Evolutionary conservation across 2,329 filamentous ascomycete genomes (phyloP).

Genomic region (Fusarium sp.): DNA sequence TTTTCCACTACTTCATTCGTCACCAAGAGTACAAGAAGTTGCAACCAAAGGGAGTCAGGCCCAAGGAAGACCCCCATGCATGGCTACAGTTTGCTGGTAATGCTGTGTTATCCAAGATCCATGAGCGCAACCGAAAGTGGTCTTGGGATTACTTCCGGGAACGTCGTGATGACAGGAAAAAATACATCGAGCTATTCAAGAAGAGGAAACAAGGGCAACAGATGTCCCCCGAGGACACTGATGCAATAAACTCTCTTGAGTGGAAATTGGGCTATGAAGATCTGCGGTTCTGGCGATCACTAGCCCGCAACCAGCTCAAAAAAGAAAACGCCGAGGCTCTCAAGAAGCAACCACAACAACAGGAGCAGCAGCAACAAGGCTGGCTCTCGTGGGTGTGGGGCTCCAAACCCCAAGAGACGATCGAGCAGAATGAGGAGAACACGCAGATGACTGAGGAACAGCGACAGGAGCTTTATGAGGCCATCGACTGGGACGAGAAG

Average conservation of each 20-base stretch:
- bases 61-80: slow-evolving; percentile 90
- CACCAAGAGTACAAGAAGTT: slow-evolving; percentile 97
- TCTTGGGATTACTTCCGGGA: slow-evolving; percentile 97
- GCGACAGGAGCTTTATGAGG: slow-evolving; percentile 94
- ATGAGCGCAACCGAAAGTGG: slow-evolving; percentile 92
- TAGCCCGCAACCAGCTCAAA: slow-evolving; percentile 92
- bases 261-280: slow-evolving; percentile 94
- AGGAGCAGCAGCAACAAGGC: slow-evolving; percentile 80
- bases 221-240: slow-evolving; percentile 75
- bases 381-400: slow-evolving; percentile 97
- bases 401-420: slow-evolving; percentile 71
- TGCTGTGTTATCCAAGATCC: slow-evolving; percentile 91
- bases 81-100: slow-evolving; percentile 94
- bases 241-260: slow-evolving; percentile 82
- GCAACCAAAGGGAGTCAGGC: slow-evolving; percentile 83
- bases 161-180: slow-evolving; percentile 86
- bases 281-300: slow-evolving; percentile 93
- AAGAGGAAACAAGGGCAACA: slow-evolving; percentile 85
- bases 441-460: slow-evolving; percentile 95
- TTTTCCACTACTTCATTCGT: slow-evolving; percentile 98
- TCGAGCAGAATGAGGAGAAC: slow-evolving; percentile 75
- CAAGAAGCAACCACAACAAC: slow-evolving; percentile 67
- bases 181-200: slow-evolving; percentile 96
- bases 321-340: slow-evolving; percentile 95
- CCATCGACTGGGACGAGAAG: slow-evolving; percentile 99